These are phyloP conservation scores for Saposhnikovia divaricata DNA, from an alignment of 129 eudicot genomes.

Conservation along the genomic window DNA sequence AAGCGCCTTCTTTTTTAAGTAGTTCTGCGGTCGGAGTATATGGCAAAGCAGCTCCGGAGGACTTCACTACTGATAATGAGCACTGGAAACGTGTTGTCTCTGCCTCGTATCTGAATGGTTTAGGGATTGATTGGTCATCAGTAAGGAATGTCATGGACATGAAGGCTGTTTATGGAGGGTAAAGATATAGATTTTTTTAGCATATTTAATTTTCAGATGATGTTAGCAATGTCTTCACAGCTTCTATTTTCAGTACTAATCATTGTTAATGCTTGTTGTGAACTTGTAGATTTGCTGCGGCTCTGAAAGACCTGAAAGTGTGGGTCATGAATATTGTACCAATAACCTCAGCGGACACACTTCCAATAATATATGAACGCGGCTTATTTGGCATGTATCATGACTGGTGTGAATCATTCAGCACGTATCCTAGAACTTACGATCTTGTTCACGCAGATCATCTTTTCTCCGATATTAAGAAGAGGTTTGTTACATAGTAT, in stretches of 20 bases:
- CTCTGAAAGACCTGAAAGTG: conserved; percentile 46
- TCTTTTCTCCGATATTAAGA: conserved; percentile 56
- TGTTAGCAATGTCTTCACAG: neutral
- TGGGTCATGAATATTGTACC: conserved; percentile 76
- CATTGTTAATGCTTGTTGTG: neutral
- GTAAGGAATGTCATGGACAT: conserved; percentile 70
- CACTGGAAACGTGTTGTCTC: conserved; percentile 52
- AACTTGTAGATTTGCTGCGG: conserved; percentile 54
- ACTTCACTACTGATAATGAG: conserved; percentile 44
- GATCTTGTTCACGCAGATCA: conserved; percentile 73
- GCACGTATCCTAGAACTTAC: conserved; percentile 64
- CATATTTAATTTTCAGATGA: neutral
- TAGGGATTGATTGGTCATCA: conserved; percentile 56
- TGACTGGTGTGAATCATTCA: conserved; percentile 64
- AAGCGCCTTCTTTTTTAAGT: conserved; percentile 53
- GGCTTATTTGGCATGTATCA: conserved; percentile 61
- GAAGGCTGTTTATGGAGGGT: conserved; percentile 71
- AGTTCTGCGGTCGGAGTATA: conserved; percentile 48
- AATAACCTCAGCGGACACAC: conserved; percentile 49
- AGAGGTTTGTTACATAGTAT: conserved; percentile 26
- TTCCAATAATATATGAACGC: conserved; percentile 57
- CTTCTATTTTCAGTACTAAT: neutral
- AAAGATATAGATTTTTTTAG: neutral
- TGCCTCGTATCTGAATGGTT: conserved; percentile 41
- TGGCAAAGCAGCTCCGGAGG: conserved; percentile 50